phyloP scores from a whole-genome alignment of 306 rosid genomes.

The Ceratonia siliqua region DNA sequence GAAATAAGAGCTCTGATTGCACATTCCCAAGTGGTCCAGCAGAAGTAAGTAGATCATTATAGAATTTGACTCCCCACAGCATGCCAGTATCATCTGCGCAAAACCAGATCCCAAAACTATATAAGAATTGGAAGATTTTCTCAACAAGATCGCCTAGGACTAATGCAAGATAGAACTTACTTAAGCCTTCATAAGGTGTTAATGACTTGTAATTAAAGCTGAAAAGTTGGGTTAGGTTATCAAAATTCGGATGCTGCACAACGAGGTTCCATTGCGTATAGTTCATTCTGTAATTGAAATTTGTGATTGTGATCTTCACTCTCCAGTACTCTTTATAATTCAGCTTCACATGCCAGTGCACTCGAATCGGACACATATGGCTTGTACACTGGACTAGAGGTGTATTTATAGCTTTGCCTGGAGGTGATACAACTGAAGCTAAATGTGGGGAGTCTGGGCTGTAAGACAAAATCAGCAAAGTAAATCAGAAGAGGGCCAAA shows the following conservation, averaged over 20 bases:
- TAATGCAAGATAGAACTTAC: slow-evolving; percentile 44
- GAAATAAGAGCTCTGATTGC: slow-evolving; percentile 69
- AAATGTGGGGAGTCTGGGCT: slow-evolving; percentile 57
- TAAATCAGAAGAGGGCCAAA: neutral
- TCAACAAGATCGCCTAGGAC: neutral
- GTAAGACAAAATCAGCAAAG: slow-evolving; percentile 25
- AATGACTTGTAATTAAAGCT: slow-evolving; percentile 64
- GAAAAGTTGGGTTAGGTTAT: slow-evolving; percentile 62
- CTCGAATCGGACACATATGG: slow-evolving; percentile 71
- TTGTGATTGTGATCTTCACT: slow-evolving; percentile 66
- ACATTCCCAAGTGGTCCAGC: slow-evolving; percentile 73
- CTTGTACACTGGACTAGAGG: slow-evolving; percentile 74
- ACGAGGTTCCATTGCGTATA: slow-evolving; percentile 70
- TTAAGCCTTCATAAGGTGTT: slow-evolving; percentile 66
- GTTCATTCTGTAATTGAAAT: slow-evolving; percentile 77
- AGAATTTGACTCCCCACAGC: slow-evolving; percentile 71
- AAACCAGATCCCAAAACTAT: slow-evolving; percentile 17
- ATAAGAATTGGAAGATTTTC: neutral
- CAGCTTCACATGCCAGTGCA: slow-evolving; percentile 77
- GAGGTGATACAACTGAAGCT: slow-evolving; percentile 56
- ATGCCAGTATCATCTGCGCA: slow-evolving; percentile 81
- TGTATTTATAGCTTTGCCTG: slow-evolving; percentile 44
- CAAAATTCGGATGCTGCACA: slow-evolving; percentile 70
- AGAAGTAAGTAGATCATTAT: slow-evolving; percentile 58
- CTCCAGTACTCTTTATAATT: slow-evolving; percentile 79